These are phyloP conservation scores for Fusarium coffeatum DNA, from an alignment of 2,329 filamentous ascomycete genomes.

Conservation along the genomic window DNA sequence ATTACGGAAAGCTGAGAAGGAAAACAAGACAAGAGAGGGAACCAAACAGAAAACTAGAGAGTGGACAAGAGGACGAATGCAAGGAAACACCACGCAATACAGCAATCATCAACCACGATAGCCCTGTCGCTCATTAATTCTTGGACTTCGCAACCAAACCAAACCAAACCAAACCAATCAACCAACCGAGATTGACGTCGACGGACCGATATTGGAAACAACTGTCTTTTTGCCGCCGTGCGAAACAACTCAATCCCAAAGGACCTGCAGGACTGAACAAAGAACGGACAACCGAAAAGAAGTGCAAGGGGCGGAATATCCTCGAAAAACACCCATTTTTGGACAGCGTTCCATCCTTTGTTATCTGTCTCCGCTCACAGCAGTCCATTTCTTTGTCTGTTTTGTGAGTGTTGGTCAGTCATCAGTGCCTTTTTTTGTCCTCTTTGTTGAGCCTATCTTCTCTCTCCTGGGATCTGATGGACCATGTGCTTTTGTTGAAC, in stretches of 20 bases:
- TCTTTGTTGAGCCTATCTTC: constrained; percentile 7
- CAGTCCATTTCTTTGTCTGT: constrained; percentile 31
- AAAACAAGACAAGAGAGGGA: constrained; percentile 14
- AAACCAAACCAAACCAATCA: neutral
- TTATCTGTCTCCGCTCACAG: constrained; percentile 11
- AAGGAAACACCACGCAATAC: constrained; percentile 32
- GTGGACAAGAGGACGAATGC: constrained; percentile 1
- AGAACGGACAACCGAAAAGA: constrained; percentile 13
- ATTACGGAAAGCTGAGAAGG: constrained; percentile 14
- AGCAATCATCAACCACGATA: constrained; percentile 28
- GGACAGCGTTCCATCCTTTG: constrained; percentile 20
- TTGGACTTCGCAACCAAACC: constrained; percentile 1
- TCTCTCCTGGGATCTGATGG: neutral
- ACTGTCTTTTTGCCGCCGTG: constrained; percentile 18
- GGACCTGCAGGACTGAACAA: constrained; percentile 12
- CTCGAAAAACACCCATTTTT: constrained; percentile 13
- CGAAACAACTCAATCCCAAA: neutral
- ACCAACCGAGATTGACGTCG: constrained; percentile 3
- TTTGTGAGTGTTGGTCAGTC: constrained; percentile 22
- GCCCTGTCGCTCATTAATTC: constrained; percentile 31
- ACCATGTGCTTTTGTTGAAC: constrained; percentile 29
- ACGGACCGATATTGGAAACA: constrained; percentile 22
- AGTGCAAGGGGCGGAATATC: constrained; percentile 35
- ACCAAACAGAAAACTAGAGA: constrained; percentile 2
- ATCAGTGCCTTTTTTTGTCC: constrained; percentile 20